Evolutionary conservation across 192 early-diverging fungal genomes (phyloP).

Genomic region (Endogone sp.): DNA sequence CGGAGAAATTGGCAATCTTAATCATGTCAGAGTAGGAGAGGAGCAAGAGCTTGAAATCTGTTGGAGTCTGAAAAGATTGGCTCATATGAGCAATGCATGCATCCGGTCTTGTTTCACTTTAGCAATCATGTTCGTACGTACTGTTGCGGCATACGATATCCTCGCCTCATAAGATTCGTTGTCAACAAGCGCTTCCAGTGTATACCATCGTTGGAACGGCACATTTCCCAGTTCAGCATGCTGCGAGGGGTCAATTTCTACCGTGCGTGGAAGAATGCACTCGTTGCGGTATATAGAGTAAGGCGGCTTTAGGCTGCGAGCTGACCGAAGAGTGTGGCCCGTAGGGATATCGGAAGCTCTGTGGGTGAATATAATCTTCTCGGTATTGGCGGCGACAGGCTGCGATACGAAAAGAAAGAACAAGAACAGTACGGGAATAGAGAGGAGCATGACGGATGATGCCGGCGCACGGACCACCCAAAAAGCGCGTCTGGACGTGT

Average conservation of each 20-base stretch:
- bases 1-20: not conserved
- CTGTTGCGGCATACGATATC: not conserved
- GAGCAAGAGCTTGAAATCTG: not conserved
- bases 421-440: not conserved
- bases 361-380: not conserved
- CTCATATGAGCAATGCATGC: not conserved
- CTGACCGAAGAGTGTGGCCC: not conserved
- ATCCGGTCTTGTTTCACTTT: too few species aligned
- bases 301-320: not conserved
- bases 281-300: not conserved
- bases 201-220: not conserved
- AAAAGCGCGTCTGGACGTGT: too few species aligned
- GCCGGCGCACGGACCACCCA: too few species aligned
- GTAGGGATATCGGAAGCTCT: not conserved
- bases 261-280: not conserved
- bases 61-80: not conserved
- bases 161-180: not conserved
- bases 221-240: not conserved
- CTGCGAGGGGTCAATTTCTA: not conserved
- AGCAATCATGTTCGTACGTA: too few species aligned
- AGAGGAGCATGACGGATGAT: not conserved
- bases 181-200: not conserved
- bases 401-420: not conserved
- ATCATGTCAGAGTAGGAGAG: not conserved
- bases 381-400: not conserved